Evolutionary conservation across 495 filamentous ascomycete species (phyloP).

Genomic region (Trichoderma gamsii): DNA sequence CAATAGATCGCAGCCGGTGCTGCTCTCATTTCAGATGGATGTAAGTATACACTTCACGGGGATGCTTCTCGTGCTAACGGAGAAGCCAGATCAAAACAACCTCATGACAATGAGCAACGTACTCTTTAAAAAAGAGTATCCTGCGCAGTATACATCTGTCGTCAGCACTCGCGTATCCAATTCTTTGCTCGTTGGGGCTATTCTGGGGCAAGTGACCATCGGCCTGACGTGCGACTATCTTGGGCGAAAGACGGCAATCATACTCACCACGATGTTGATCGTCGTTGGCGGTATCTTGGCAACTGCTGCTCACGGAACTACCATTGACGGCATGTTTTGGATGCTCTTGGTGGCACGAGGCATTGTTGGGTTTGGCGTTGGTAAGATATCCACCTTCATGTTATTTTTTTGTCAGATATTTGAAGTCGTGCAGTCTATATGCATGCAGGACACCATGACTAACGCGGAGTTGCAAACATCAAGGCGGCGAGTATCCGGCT

Average conservation of each 20-base stretch:
- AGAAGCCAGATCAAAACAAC: not conserved
- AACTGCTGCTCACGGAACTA: not conserved
- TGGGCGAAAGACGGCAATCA: not conserved
- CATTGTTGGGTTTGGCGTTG: conserved; percentile 7
- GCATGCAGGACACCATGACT: not conserved
- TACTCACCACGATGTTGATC: not conserved
- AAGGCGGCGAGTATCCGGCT: conserved; percentile 8
- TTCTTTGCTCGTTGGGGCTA: not conserved
- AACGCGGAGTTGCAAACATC: not conserved
- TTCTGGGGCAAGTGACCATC: not conserved
- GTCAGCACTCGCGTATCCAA: conserved; percentile 1
- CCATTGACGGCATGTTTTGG: not conserved
- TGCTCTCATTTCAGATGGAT: not conserved
- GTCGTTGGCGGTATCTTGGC: not conserved
- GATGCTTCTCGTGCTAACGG: no score
- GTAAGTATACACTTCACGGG: no score
- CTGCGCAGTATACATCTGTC: not conserved
- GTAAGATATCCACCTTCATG: not conserved
- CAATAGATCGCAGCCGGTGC: conserved; percentile 1
- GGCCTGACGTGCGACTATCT: conserved; percentile 3
- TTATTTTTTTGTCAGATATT: no score
- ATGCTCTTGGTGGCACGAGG: conserved; percentile 1
- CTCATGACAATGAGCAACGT: conserved; percentile 8
- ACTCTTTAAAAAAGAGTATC: conserved; percentile 3
- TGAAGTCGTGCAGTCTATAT: not conserved